Evolutionary conservation across 805 yeast species (phyloP).

Genomic region (Candida maris): DNA sequence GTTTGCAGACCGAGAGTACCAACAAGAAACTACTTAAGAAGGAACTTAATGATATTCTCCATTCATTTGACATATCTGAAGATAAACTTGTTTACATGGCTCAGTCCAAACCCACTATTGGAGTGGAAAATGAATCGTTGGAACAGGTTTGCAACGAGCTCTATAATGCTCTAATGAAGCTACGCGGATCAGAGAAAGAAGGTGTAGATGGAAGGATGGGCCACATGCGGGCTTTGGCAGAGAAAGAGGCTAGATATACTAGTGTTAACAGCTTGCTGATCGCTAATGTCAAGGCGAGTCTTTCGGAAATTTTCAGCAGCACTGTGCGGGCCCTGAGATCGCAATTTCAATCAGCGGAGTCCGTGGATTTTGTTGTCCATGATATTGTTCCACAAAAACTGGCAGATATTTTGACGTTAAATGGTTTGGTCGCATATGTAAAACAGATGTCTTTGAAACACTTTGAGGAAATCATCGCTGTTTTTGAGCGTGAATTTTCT

Average conservation of each 20-base stretch:
- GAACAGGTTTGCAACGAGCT: slow-evolving; percentile 57
- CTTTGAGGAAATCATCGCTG: slow-evolving; percentile 40
- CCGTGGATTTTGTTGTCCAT: slow-evolving; percentile 10
- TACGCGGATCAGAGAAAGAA: slow-evolving; percentile 42
- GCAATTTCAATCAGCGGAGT: slow-evolving; percentile 20
- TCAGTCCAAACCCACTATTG: slow-evolving; percentile 46
- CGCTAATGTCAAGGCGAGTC: slow-evolving; percentile 36
- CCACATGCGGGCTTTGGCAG: slow-evolving; percentile 68
- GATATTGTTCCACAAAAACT: slow-evolving; percentile 26
- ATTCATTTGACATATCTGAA: slow-evolving; percentile 65
- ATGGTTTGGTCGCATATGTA: slow-evolving; percentile 53
- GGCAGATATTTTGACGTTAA: slow-evolving; percentile 39
- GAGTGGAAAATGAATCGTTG: slow-evolving; percentile 38
- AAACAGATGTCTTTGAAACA: slow-evolving; percentile 51
- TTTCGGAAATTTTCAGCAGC: slow-evolving; percentile 23
- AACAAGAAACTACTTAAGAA: slow-evolving; percentile 74
- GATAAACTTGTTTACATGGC: slow-evolving; percentile 47
- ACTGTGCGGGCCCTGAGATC: slow-evolving; percentile 29
- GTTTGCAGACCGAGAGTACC: slow-evolving; percentile 77
- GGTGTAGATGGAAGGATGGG: slow-evolving; percentile 46
- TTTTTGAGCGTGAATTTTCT: slow-evolving; percentile 34
- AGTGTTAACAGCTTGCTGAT: slow-evolving; percentile 50
- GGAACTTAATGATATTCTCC: slow-evolving; percentile 64
- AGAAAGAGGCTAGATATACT: slow-evolving; percentile 60
- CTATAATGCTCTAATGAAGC: slow-evolving; percentile 62